Percentiles rank a stretch among this genome's conserved stretches.
Evolutionary conservation across 2,329 filamentous ascomycete genomes (phyloP).

Genomic region (Epichloe aotearoae): DNA sequence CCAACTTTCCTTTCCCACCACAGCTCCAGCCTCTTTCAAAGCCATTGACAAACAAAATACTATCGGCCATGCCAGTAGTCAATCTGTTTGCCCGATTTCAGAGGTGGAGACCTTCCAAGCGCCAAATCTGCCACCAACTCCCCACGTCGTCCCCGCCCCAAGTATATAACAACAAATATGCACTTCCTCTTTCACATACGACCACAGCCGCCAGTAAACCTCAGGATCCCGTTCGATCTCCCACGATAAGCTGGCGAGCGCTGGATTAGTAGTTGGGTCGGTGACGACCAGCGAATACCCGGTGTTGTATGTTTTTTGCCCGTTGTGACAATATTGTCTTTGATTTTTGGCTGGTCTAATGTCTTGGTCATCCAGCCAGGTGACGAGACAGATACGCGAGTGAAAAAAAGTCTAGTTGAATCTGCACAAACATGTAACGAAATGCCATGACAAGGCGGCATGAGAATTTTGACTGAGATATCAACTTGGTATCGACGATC

Average conservation of each 20-base stretch:
- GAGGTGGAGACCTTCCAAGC: too few relatives aligned
- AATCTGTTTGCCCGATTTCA: too few relatives aligned
- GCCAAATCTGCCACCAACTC: too few relatives aligned
- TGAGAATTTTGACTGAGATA: not conserved
- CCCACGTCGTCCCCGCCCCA: not conserved
- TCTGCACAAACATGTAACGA: too few relatives aligned
- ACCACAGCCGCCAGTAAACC: constrained; percentile 1
- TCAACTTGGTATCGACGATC: not conserved
- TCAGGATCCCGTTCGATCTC: constrained; percentile 3
- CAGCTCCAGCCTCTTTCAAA: too few relatives aligned
- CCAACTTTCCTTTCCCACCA: too few relatives aligned
- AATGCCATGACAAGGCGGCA: not conserved
- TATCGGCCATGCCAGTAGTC: too few relatives aligned
- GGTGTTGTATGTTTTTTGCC: constrained; percentile 1
- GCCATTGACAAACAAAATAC: too few relatives aligned
- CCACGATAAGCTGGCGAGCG: constrained; percentile 2
- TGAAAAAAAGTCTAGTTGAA: too few relatives aligned
- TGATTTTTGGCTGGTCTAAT: not conserved
- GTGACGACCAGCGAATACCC: constrained; percentile 4
- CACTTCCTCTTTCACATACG: not conserved
- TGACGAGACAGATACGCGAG: too few relatives aligned
- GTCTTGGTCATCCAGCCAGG: too few relatives aligned
- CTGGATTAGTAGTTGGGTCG: constrained; percentile 2
- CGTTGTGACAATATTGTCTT: not conserved
- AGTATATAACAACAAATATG: not conserved